Conservation (phyloP, 345 rosid genomes). For the Excoecaria agallocha region DNA sequence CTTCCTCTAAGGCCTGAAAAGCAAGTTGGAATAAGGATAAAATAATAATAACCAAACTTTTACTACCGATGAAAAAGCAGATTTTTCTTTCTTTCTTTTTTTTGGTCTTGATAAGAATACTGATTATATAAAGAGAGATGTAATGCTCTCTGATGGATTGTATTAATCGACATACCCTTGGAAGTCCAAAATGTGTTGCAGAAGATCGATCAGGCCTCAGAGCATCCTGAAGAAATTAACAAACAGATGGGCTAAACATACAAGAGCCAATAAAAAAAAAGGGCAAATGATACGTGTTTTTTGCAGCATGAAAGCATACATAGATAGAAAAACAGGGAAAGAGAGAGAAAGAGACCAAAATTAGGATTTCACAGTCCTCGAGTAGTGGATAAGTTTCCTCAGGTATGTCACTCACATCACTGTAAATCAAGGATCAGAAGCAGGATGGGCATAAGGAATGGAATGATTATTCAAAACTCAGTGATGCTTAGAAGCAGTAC, state of each 20-base stretch:
- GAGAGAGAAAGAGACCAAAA: slow-evolving; percentile 44
- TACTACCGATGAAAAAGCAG: not conserved
- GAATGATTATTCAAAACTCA: not conserved
- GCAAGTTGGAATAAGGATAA: not conserved
- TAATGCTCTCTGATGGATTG: not conserved
- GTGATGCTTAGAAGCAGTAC: slow-evolving; percentile 32
- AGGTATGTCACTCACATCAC: slow-evolving; percentile 89
- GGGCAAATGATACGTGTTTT: not conserved
- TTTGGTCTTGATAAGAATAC: not conserved
- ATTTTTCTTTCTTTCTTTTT: not conserved
- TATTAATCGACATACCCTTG: slow-evolving; percentile 49
- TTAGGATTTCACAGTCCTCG: slow-evolving; percentile 60
- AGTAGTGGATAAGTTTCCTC: slow-evolving; percentile 88
- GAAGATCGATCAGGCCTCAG: slow-evolving; percentile 86
- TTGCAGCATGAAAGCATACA: not conserved
- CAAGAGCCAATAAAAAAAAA: not conserved
- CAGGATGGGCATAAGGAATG: not conserved
- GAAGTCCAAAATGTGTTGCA: slow-evolving; percentile 87
- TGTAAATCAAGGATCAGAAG: slow-evolving; percentile 31
- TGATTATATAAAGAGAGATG: not conserved
- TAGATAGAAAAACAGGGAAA: slow-evolving; percentile 2
- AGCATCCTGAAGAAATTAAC: slow-evolving; percentile 60
- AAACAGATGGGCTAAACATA: not conserved
- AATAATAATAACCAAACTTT: not conserved
- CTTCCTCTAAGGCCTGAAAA: slow-evolving; percentile 77